These are phyloP conservation scores for Umbilicaria muhlenbergii DNA, from an alignment of 495 filamentous ascomycete genomes.

Conservation along the genomic window DNA sequence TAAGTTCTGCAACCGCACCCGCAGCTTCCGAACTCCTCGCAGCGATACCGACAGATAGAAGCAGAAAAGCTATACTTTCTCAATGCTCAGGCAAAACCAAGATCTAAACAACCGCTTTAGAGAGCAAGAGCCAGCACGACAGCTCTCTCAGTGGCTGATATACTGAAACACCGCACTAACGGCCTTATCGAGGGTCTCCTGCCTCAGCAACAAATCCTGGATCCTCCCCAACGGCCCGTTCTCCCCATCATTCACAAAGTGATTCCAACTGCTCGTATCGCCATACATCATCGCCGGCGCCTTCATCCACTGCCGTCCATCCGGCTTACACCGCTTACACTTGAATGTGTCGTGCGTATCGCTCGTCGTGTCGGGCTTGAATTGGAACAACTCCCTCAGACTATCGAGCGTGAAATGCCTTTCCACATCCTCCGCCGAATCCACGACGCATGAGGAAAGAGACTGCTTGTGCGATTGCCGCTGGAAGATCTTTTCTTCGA, in stretches of 20 bases:
- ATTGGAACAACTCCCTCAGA: slow-evolving; percentile 85
- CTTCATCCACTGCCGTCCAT: slow-evolving; percentile 74
- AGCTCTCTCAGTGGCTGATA: slow-evolving; percentile 61
- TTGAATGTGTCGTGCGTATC: slow-evolving; percentile 99
- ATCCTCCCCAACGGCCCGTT: slow-evolving; percentile 56
- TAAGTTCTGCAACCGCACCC: no score
- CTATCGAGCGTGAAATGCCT: slow-evolving; percentile 86
- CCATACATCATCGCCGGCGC: slow-evolving; percentile 91
- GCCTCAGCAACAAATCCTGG: slow-evolving; percentile 80
- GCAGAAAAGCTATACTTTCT: no score
- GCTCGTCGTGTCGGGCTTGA: slow-evolving; percentile 63
- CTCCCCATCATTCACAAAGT: slow-evolving; percentile 69
- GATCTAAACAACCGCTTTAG: no score
- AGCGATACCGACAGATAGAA: no score
- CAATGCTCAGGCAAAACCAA: no score
- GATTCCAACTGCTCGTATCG: slow-evolving; percentile 98
- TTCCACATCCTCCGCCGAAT: slow-evolving; percentile 92
- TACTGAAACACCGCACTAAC: slow-evolving; percentile 97
- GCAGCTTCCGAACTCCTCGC: no score
- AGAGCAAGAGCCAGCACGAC: no score
- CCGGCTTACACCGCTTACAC: slow-evolving; percentile 84
- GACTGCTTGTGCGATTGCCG: slow-evolving; percentile 96
- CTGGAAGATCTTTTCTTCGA: slow-evolving; percentile 99
- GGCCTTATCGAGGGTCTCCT: slow-evolving; percentile 63
- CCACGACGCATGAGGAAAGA: slow-evolving; percentile 92